Conservation (phyloP, 83 land plant species). For the Thuja plicata region DNA sequence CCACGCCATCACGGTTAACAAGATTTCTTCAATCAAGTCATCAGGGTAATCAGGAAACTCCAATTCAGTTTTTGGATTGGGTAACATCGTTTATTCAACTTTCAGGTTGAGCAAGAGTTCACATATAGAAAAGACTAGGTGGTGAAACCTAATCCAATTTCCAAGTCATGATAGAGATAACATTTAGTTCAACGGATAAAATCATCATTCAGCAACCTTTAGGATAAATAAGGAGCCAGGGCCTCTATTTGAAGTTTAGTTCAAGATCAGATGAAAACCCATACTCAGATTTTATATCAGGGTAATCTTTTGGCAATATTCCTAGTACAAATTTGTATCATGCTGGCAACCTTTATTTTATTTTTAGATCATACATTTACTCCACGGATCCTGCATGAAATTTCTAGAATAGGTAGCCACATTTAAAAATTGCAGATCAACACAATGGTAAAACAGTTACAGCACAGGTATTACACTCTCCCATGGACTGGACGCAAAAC, state of each 20-base stretch:
- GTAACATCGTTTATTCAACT: neutral
- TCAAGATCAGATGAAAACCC: neutral
- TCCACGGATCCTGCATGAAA: neutral
- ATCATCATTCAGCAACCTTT: no score
- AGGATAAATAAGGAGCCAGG: no score
- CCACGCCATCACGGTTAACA: neutral
- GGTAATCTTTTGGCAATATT: neutral
- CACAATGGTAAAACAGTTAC: no score
- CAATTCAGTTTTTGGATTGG: neutral
- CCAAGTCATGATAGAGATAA: neutral
- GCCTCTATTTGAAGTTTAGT: no score
- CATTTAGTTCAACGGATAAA: no score
- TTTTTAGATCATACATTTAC: neutral
- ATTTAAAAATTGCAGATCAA: neutral
- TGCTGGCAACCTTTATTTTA: neutral
- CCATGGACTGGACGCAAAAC: neutral
- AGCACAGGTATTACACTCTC: neutral
- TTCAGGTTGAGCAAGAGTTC: neutral
- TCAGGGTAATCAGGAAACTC: neutral
- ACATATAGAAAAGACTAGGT: neutral
- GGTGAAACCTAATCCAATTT: neutral
- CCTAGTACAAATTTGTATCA: neutral
- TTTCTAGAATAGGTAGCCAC: neutral
- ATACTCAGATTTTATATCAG: neutral
- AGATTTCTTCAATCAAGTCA: neutral